These are phyloP conservation scores for Hymenotorrendiella dingleyae DNA, from an alignment of 2,329 filamentous ascomycete species.

Conservation along the genomic window DNA sequence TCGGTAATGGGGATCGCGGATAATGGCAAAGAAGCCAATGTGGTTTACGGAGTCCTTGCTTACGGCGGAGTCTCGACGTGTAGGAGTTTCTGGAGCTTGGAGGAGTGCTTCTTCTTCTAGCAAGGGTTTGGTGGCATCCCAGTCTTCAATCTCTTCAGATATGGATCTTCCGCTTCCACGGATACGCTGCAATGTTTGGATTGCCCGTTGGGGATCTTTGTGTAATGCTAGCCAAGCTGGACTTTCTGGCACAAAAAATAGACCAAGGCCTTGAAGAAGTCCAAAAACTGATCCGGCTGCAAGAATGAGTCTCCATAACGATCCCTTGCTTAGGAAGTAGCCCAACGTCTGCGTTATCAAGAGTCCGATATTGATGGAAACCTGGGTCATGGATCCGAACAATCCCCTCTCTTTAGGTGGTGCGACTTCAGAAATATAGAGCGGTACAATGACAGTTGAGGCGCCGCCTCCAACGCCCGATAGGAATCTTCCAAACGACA, in stretches of 20 bases:
- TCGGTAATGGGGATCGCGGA: conserved; percentile 61
- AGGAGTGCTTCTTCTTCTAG: conserved; percentile 24
- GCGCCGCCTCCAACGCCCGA: conserved; percentile 78
- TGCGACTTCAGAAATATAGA: conserved; percentile 90
- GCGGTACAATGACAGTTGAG: conserved; percentile 84
- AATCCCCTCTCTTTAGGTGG: conserved; percentile 70
- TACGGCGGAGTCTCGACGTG: conserved; percentile 19
- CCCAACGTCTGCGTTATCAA: conserved; percentile 76
- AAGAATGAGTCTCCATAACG: conserved; percentile 79
- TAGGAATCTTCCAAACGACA: conserved; percentile 71
- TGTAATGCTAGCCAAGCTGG: conserved; percentile 77
- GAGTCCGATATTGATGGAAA: conserved; percentile 91
- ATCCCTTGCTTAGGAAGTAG: conserved; percentile 76
- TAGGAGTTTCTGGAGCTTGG: conserved; percentile 15
- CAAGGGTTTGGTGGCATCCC: conserved; percentile 39
- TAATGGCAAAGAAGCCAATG: conserved; percentile 58
- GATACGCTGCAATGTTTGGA: conserved; percentile 65
- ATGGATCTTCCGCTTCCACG: conserved; percentile 65
- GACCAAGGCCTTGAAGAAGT: conserved; percentile 57
- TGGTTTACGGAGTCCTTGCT: conserved; percentile 32
- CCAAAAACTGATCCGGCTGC: conserved; percentile 66
- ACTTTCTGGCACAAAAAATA: conserved; percentile 79
- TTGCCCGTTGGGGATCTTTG: conserved; percentile 55
- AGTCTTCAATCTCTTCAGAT: conserved; percentile 63
- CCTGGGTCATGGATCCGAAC: conserved; percentile 80